These are phyloP conservation scores for Phragmites australis DNA, from an alignment of 176 grass and related monocot species.

Conservation along the genomic window DNA sequence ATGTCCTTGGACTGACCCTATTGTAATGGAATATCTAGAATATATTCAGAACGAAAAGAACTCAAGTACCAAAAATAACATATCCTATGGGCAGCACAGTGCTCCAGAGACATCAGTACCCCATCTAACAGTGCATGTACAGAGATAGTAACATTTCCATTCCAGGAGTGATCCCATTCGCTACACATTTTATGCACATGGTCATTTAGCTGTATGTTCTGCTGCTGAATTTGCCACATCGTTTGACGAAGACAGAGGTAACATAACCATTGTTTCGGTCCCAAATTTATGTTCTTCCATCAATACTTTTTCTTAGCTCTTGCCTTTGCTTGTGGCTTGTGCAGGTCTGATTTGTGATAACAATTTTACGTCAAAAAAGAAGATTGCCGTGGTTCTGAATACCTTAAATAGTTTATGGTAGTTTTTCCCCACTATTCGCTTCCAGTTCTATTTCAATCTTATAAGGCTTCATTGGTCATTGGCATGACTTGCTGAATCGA, in stretches of 20 bases:
- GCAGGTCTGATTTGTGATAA: slow-evolving; percentile 5
- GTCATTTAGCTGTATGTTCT: not conserved
- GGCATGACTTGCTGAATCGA: not conserved
- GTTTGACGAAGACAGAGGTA: slow-evolving; percentile 22
- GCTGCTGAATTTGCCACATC: not conserved
- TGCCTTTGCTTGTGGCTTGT: not conserved
- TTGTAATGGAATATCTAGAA: slow-evolving; percentile 93
- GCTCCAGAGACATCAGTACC: slow-evolving; percentile 33
- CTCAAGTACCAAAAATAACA: slow-evolving; percentile 27
- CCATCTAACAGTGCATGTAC: slow-evolving; percentile 46
- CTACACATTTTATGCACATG: not conserved
- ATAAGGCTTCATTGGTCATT: not conserved
- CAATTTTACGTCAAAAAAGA: not conserved
- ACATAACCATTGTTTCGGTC: not conserved
- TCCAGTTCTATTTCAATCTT: not conserved
- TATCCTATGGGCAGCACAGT: slow-evolving; percentile 36
- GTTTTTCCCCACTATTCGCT: not conserved
- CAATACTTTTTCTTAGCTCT: not conserved
- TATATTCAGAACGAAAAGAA: slow-evolving; percentile 58
- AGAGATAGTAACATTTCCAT: slow-evolving; percentile 32
- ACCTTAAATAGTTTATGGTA: not conserved
- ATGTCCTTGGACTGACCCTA: slow-evolving; percentile 89
- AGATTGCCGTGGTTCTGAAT: not conserved
- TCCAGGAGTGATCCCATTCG: not conserved
- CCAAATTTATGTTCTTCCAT: not conserved